Base-by-base conservation (phyloP, 345 rosid genomes). In the Moricandia arvensis region DNA sequence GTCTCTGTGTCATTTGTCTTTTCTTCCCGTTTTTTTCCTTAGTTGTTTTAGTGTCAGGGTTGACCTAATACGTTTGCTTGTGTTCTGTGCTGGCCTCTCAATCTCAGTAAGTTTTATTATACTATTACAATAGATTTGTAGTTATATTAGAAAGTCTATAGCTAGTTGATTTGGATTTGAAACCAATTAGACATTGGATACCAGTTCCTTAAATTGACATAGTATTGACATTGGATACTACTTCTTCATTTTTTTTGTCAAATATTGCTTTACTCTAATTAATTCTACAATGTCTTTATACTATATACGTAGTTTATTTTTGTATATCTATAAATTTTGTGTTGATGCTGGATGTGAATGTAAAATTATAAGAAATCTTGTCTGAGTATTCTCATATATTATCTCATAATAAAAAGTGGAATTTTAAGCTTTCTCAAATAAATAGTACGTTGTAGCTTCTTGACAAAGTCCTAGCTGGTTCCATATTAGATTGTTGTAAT, bases 21-120 rank as follows among this genome's bases (percentile, higher is more conserved):
- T 13, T 66, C 31, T 54, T 35, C 2, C 30, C 18, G 11, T n/a
- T 16, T 16, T 61, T 45, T 59, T 8, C 47, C 29, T 18, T 66
- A 43, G 26, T 58, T 66, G 67, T 66, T 49, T 68, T 49, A 47
- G 73, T 37, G 21, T 9, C 59, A 47, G 43, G 73, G 68, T 57
- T 75, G 73, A 68, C 79, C 79, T 67, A 68, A 24, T 67, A 47
- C 18, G 7, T 43, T 21, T 68, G 68, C 43, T 30, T 68, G 60
- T 66, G 78, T 62, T 66, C 51, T 47, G 73, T 1, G 61, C 72
- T 31, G 26, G 49, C 29, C 53, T 31, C 33, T 68, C 67, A 10
- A 73, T 73, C 71, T 38, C 60, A 4, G 72, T 58, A 6, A 59
- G 7, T 12, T 54, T 18, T 66, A 45, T 66, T 59, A 58, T n/a